Base-by-base conservation (phyloP, 2,329 filamentous ascomycete genomes). In the Didymella exigua region DNA sequence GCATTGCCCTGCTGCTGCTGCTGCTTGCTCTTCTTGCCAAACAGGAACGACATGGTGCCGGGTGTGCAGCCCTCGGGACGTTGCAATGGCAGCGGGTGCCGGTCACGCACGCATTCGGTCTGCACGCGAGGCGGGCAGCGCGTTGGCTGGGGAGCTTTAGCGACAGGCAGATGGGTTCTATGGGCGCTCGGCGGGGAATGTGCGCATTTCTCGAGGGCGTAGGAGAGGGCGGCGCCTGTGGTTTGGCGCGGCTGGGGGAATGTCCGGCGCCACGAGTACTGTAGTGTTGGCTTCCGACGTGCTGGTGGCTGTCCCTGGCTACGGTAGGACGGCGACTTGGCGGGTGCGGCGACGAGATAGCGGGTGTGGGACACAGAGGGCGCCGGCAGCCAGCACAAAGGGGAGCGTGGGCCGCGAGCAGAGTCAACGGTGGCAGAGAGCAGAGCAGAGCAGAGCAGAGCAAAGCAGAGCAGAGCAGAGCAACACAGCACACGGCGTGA, bases 11-110 rank as follows among this genome's bases (percentile, higher is more conserved):
- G 69, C 63, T 74, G 71, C 65, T 76, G 46, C 56, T 70, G 69
- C 63, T 74, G 71, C 65, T 76, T 76, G 62, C 67, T 76, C 68
- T 75, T 75, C 67, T 79, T 81, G 56, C 80, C 80, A 67, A 82
- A 82, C 54, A 82, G 76, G 70, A 83, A 83, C 62, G 80, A 81
- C 81, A 83, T 81, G 66, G 61, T 66, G 67, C 54, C 56, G 59
- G 55, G 29, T 57, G 27, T 54, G 65, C 61, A 61, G 61, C 62
- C 52, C 46, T 48, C 44, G 52, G 44, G 64, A 54, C 47, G 57
- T 62, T 60, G 58, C 57, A 56, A 51, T 54, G 59, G 62, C 58
- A 58, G 61, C 58, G 46, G 58, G 63, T 58, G 65, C 51, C 51
- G 51, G 38, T 49, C 63, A 72, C 59, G 63, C 50, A 66, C 60